These are phyloP conservation scores for Kwoniella bestiolae DNA, from an alignment of 768 basidiomycete species.

Conservation along the genomic window DNA sequence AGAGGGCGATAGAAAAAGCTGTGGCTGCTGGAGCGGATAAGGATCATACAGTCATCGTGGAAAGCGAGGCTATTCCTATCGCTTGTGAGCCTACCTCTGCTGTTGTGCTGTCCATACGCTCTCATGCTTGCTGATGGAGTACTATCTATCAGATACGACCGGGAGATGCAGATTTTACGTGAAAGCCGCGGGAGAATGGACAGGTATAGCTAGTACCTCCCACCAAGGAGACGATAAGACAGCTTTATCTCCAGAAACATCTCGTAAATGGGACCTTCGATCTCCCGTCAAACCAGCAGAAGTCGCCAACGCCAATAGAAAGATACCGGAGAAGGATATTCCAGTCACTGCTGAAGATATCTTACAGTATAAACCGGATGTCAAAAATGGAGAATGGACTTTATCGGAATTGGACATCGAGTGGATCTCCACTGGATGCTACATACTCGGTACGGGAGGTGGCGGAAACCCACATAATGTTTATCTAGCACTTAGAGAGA, in stretches of 20 bases:
- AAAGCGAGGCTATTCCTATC: constrained; percentile 66
- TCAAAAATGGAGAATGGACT: constrained; percentile 60
- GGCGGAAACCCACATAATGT: constrained; percentile 66
- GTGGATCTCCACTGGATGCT: constrained; percentile 69
- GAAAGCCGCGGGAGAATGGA: constrained; percentile 65
- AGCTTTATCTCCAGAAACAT: background rate
- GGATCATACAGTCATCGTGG: constrained; percentile 62
- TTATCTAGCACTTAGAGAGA: constrained; percentile 63
- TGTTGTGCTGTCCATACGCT: too few species aligned
- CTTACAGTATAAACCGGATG: constrained; percentile 58
- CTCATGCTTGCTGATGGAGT: background rate
- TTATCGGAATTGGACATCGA: constrained; percentile 62
- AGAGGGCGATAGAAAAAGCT: constrained; percentile 61
- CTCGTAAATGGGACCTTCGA: background rate
- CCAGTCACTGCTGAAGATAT: constrained; percentile 44
- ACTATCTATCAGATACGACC: constrained; percentile 28
- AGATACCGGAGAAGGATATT: constrained; percentile 5
- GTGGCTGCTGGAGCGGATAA: constrained; percentile 62
- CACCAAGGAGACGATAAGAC: background rate
- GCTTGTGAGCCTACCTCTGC: too few species aligned
- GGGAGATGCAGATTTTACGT: constrained; percentile 62
- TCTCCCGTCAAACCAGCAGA: background rate
- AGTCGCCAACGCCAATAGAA: constrained; percentile 12
- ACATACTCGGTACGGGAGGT: constrained; percentile 68
- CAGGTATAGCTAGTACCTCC: constrained; percentile 19